These are phyloP conservation scores for Gossypium longicalyx DNA, from an alignment of 345 rosid species.

Conservation along the genomic window DNA sequence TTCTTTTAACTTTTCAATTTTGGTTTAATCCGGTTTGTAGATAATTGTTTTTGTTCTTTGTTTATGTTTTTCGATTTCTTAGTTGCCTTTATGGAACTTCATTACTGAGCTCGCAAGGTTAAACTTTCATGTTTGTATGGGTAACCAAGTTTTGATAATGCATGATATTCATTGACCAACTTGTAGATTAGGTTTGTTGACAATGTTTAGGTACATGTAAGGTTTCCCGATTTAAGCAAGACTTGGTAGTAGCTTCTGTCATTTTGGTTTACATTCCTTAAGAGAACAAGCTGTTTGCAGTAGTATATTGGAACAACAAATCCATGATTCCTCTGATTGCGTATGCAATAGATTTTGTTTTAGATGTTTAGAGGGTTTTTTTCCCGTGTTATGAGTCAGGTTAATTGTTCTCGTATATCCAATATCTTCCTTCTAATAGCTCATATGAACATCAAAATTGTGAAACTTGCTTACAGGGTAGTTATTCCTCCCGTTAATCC, in stretches of 20 bases:
- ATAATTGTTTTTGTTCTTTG: neutral
- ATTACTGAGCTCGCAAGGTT: neutral
- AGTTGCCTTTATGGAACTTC: neutral
- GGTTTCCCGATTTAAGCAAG: neutral
- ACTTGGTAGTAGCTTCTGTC: neutral
- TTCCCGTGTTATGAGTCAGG: neutral
- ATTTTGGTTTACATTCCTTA: neutral
- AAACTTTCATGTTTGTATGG: neutral
- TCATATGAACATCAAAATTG: neutral
- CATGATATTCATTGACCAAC: neutral
- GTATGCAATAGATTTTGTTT: no score
- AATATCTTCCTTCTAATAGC: neutral
- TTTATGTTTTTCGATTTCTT: neutral
- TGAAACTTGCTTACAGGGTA: constrained; percentile 34
- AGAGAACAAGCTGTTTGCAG: neutral
- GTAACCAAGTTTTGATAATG: neutral
- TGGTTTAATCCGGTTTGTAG: neutral
- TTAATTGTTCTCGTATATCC: neutral
- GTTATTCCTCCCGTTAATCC: constrained; percentile 55
- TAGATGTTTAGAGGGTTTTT: no score
- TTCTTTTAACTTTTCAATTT: neutral
- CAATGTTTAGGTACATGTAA: neutral
- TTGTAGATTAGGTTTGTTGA: neutral
- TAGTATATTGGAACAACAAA: neutral
- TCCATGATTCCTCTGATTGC: neutral